Percentiles rank a stretch among this genome's conserved stretches.
Evolutionary conservation across 1,284 basidiomycete species (phyloP).

Genomic region (Leccinum fuscescens): DNA sequence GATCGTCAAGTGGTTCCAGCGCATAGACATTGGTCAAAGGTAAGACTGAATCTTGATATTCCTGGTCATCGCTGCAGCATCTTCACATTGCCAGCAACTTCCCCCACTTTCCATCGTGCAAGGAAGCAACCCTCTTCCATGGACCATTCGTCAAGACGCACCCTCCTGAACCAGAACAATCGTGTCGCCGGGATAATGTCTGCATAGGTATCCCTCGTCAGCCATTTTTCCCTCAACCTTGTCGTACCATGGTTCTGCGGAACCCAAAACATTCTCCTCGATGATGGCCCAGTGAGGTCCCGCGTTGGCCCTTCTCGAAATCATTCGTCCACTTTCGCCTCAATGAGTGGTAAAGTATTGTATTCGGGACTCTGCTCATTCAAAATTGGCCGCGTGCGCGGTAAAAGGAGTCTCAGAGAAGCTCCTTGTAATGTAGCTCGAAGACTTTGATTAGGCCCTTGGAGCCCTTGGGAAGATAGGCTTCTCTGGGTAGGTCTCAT

Average conservation of each 20-base stretch:
- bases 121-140: conserved; percentile 22
- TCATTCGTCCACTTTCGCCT: conserved; percentile 18
- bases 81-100: conserved; percentile 21
- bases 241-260: conserved; percentile 19
- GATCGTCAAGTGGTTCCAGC: too few relatives aligned
- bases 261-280: conserved; percentile 8
- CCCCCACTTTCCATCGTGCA: conserved; percentile 27
- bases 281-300: conserved; percentile 20
- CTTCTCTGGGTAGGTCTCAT: conserved; percentile 41
- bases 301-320: conserved; percentile 26
- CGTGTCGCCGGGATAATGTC: conserved; percentile 25
- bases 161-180: conserved; percentile 18
- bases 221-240: conserved; percentile 19
- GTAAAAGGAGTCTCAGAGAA: neutral
- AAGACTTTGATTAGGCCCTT: conserved; percentile 28
- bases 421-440: neutral
- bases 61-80: neutral
- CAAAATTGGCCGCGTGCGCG: conserved; percentile 8
- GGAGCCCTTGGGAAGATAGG: conserved; percentile 35
- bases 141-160: conserved; percentile 26
- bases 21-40: too few relatives aligned
- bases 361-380: conserved; percentile 16
- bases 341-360: conserved; percentile 10
- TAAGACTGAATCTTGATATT: neutral
- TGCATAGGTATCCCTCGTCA: conserved; percentile 31